Percentiles rank a stretch among this genome's conserved stretches.
Conservation (phyloP, 192 early-diverging fungal species). For the Paraglomus brasilianum region DNA sequence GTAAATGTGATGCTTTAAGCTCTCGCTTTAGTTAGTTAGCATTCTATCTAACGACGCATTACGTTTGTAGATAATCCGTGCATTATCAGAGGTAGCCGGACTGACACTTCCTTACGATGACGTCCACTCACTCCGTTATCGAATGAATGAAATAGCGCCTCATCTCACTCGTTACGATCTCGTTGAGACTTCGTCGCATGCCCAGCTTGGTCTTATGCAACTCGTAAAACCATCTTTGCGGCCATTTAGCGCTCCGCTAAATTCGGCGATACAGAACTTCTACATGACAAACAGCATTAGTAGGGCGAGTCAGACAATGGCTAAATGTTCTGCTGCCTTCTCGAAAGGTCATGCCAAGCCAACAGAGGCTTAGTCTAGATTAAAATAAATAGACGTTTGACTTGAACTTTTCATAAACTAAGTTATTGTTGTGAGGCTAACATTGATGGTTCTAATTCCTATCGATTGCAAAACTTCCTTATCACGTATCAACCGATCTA, state of each 20-base stretch:
- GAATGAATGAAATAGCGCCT: conserved; percentile 87
- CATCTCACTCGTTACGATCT: conserved; percentile 74
- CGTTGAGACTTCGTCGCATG: conserved; percentile 56
- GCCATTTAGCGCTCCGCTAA: conserved; percentile 47
- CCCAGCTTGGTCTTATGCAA: conserved; percentile 63
- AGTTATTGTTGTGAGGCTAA: too few relatives aligned
- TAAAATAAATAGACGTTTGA: background rate
- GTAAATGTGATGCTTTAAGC: background rate
- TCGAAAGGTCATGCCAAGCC: conserved; percentile 35
- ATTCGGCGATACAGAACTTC: conserved; percentile 77
- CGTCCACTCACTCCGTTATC: conserved; percentile 72
- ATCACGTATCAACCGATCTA: too few relatives aligned
- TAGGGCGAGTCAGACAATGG: conserved; percentile 93
- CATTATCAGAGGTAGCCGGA: conserved; percentile 89
- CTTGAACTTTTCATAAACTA: background rate
- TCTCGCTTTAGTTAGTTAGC: too few relatives aligned
- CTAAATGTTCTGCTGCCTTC: conserved; percentile 76
- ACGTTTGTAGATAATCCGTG: conserved; percentile 78
- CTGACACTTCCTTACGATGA: conserved; percentile 89
- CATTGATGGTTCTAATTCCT: too few relatives aligned
- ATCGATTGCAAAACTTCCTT: too few relatives aligned
- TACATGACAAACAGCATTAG: conserved; percentile 96
- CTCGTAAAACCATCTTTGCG: conserved; percentile 42
- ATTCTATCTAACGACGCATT: background rate
- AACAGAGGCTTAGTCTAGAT: conserved; percentile 36